Evolutionary conservation across 2,329 filamentous ascomycete species (phyloP), one percentile per base, ranked within the genome.

Genomic region (Hypoxylon sp.): DNA sequence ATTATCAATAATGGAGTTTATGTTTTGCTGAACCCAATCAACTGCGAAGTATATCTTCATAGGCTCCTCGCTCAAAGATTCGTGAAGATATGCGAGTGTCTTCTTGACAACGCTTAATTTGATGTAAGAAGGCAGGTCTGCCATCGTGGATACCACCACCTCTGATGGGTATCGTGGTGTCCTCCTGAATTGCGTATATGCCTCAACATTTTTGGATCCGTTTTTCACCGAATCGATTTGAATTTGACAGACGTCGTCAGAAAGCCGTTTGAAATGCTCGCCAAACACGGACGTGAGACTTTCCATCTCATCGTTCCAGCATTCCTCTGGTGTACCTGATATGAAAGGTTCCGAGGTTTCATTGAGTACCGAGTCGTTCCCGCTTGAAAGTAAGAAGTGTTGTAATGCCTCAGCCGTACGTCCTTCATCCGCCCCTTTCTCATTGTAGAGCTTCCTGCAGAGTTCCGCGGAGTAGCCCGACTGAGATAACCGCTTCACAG

Each of bases 1-100:
- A 60, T 90, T 87, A 64, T 94, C 89, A 56, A 97, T 89, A 59
- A 98, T 92, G n/a, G 79, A 79, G 60, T 92, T 90, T 65, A 97
- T 88, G 68, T 93, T 89, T 67, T 91, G 87, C 75, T 98, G 94
- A 3, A 98, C 80, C 94, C 94, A 98, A 78, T 97, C 94, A 54
- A 94, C 85, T 11, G 97, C 84, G 68, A 92, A 92, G 77, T 94
- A 98, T 11, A 97, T 86, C 74, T 87, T 88, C 90, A 97, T 97
- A 39, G 93, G 91, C 73, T 96, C 93, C 22, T 93, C 94, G 13
- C 89, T 79, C 28, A 97, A 84, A 26, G 88, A 87, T 51, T 89
- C 84, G 51, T 87, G 81, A 1, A 93, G 89, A 73, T 94, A 88
- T 4, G 86, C 82, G 4, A 97, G 80, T 1, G 90, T 88, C 76